Evolutionary conservation across 2,329 filamentous ascomycete genomes (phyloP), one percentile per base, ranked within the genome.

Genomic region (Epichloe typhina): DNA sequence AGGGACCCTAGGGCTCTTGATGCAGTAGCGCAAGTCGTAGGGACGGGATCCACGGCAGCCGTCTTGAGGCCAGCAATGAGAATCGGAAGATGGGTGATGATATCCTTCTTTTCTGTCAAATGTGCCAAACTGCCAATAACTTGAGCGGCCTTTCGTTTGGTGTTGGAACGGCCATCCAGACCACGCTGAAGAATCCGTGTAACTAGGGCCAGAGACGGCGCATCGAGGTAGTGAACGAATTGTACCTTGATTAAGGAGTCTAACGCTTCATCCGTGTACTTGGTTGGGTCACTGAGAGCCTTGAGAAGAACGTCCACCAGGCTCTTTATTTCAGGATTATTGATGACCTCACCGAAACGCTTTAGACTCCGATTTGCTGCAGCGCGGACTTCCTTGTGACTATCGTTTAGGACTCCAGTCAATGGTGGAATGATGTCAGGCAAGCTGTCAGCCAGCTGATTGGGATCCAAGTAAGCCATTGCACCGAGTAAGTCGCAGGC

Each of bases 111-210:
- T 64, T 98, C 93, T 1, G 93, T 97, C 55, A 98, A 79, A 73
- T 98, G 94, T 36, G 93, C 93, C 63, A 98, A 75, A 72, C 90
- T 97, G 61, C 93, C 93, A 68, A 98, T 98, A 58, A 98, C 95
- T 64, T 98, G 93, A 2, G 93, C 84, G 49, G 94, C 86, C 69
- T 98, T 98, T 59, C 90, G 82, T 71, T 98, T 98, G 9, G 93
- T 98, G 55, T 85, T 86, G 52, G 94, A 98, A 46, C 94, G 79
- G 64, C 96, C 93, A 50, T 82, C 82, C 40, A 98, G 72, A 53
- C 93, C 93, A 64, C 94, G 86, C 68, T 98, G 90, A 37, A 98
- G 74, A 59, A 98, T 97, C 55, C 93, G 88, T 45, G 93, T 94
- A 56, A 98, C 88, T 49, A 98, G 78, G 19, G 93, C 93, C 59